Evolutionary conservation across 2,329 filamentous ascomycete species (phyloP).

Genomic region (Curvularia sp.): DNA sequence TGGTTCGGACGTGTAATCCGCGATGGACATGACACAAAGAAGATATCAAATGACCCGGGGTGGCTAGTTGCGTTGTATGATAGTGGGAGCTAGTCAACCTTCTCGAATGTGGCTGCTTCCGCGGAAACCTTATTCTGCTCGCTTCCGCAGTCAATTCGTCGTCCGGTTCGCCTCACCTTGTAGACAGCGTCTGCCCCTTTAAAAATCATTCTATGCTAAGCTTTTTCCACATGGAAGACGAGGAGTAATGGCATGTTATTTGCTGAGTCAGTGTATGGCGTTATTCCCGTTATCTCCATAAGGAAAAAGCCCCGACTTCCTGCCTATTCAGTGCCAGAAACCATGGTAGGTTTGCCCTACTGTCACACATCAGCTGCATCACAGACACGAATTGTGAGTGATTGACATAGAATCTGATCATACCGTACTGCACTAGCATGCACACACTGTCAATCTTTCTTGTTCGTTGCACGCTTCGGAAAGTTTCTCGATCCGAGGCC

Average conservation of each 20-base stretch:
- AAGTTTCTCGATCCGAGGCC: neutral
- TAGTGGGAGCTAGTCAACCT: neutral
- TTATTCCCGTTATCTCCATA: neutral
- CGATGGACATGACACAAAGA: neutral
- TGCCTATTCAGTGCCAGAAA: neutral
- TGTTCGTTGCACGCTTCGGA: neutral
- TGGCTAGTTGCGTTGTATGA: neutral
- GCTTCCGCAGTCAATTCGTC: neutral
- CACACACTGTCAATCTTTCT: neutral
- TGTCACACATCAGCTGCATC: neutral
- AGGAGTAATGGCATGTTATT: neutral
- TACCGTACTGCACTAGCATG: neutral
- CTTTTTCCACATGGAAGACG: neutral
- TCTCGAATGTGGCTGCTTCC: neutral
- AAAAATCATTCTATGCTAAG: neutral
- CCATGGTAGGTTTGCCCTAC: neutral
- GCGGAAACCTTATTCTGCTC: neutral
- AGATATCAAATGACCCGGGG: neutral
- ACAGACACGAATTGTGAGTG: neutral
- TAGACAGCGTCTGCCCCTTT: neutral
- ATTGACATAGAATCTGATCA: neutral
- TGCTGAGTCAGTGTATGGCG: neutral
- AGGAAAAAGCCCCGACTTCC: neutral
- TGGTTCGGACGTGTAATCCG: neutral
- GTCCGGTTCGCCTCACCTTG: neutral